Evolutionary conservation across 2,329 filamentous ascomycete genomes (phyloP), one percentile per base, ranked within the genome.

Genomic region (Metarhizium robertsii): DNA sequence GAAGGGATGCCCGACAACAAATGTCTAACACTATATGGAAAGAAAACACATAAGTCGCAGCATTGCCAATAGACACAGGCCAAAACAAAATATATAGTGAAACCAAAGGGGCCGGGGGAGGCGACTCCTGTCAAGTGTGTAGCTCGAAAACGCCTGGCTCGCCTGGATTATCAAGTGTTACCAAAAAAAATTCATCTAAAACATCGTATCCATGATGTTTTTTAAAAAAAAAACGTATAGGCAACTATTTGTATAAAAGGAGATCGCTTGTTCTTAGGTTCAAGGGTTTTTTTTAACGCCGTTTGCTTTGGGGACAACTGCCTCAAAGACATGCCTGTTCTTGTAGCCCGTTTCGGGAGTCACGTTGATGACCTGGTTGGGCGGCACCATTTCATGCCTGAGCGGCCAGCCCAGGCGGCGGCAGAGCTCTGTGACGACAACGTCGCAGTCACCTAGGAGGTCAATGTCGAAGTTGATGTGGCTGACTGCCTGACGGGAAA

Each of bases 381-480:
- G 70, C n/a, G 86, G 84, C 57, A 94, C 80, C 89, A 95, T 96
- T 61, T 90, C 85, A 66, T 96, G 91, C 48, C 81, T 68, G 53
- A 96, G 71, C 6, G 83, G 75, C 94, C 94, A 97, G 3, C 86
- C 87, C 1, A 89, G 85, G 13, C 89, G 83, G 48, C 85, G 81
- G 67, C 89, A 92, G 53, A 99, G 79, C 73, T 97, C 92, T 0
- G 87, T 81, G 14, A 97, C 88, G 8, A 97, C 85, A 45, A 91
- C 81, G 67, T 99, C 94, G 71, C 92, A 96, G 68, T 96, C 90
- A 40, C 94, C 94, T n/a, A 97, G 78, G 55, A 99, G 79, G 68
- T 96, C 92, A 62, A 99, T 90, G 70, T 99, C 94, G 64, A 99
- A 97, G 68, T 95, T 90, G 68, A 95, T 88, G 70, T 97, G 92